phyloP scores from a whole-genome alignment of 2,329 filamentous ascomycete genomes.

The Calonectria naviculata region DNA sequence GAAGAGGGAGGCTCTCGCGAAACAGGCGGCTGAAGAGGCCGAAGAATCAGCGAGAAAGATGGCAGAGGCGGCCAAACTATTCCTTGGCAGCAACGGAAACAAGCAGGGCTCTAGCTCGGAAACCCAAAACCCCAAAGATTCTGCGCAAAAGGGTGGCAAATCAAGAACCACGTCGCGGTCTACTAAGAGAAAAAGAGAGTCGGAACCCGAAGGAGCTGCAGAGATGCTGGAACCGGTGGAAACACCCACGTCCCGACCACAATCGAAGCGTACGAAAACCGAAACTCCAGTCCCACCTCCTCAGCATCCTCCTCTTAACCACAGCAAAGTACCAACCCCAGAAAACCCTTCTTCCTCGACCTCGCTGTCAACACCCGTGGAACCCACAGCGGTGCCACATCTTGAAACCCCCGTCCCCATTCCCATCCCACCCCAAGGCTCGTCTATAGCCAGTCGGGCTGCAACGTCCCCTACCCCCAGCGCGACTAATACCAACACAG shows the following conservation, averaged over 20 bases:
- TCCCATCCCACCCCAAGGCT: slow-evolving; percentile 45
- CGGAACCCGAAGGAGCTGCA: slow-evolving; percentile 41
- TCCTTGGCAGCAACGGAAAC: slow-evolving; percentile 49
- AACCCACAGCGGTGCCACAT: slow-evolving; percentile 33
- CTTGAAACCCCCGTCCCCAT: slow-evolving; percentile 57
- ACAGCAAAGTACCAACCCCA: slow-evolving; percentile 41
- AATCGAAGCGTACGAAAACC: slow-evolving; percentile 64
- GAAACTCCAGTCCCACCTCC: slow-evolving; percentile 67
- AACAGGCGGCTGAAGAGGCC: slow-evolving; percentile 71
- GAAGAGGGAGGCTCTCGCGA: slow-evolving; percentile 73
- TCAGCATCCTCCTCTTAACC: slow-evolving; percentile 46
- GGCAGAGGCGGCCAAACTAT: slow-evolving; percentile 58
- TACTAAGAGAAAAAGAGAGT: slow-evolving; percentile 60
- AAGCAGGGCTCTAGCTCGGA: slow-evolving; percentile 39
- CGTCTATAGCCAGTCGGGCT: slow-evolving; percentile 39
- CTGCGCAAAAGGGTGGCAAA: slow-evolving; percentile 37
- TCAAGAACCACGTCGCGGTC: slow-evolving; percentile 45
- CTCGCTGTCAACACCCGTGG: slow-evolving; percentile 33
- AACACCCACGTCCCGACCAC: slow-evolving; percentile 49
- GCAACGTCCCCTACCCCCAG: slow-evolving; percentile 46
- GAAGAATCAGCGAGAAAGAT: slow-evolving; percentile 67
- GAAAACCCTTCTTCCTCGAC: slow-evolving; percentile 31
- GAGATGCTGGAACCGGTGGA: slow-evolving; percentile 45
- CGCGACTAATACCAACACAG: slow-evolving; percentile 30
- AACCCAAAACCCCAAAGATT: slow-evolving; percentile 40